These are phyloP conservation scores for Mycena belliarum DNA, from an alignment of 768 basidiomycete genomes.

Conservation along the genomic window DNA sequence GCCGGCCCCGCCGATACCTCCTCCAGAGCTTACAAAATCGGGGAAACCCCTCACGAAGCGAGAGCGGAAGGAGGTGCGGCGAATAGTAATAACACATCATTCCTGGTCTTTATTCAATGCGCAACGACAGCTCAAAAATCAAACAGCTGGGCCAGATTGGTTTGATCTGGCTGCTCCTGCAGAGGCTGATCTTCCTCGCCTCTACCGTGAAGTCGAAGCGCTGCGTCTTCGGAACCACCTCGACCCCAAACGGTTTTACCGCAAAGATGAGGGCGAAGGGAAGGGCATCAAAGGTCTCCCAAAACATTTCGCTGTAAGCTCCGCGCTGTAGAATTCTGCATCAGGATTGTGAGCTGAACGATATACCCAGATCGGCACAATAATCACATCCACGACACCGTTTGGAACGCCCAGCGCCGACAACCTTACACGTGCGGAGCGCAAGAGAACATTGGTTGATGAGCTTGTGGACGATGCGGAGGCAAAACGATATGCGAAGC, in stretches of 20 bases:
- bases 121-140: constrained; percentile 58
- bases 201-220: constrained; percentile 86
- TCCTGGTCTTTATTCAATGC: constrained; percentile 3
- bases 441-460: constrained; percentile 85
- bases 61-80: constrained; percentile 65
- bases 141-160: constrained; percentile 81
- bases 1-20: constrained; percentile 65
- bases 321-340: neutral
- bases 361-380: constrained; percentile 68
- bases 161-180: constrained; percentile 85
- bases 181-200: constrained; percentile 74
- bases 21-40: constrained; percentile 56
- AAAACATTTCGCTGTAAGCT: constrained; percentile 84
- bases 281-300: constrained; percentile 83
- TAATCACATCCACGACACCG: constrained; percentile 68
- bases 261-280: constrained; percentile 83
- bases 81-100: neutral
- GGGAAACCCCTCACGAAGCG: constrained; percentile 74
- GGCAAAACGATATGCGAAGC: constrained; percentile 85
- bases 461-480: constrained; percentile 89
- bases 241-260: constrained; percentile 90
- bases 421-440: constrained; percentile 66
- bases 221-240: constrained; percentile 84
- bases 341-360: neutral
- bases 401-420: constrained; percentile 71